These are phyloP conservation scores for Neolecta irregularis DNA, from an alignment of 1,139 yeast species.

Conservation along the genomic window DNA sequence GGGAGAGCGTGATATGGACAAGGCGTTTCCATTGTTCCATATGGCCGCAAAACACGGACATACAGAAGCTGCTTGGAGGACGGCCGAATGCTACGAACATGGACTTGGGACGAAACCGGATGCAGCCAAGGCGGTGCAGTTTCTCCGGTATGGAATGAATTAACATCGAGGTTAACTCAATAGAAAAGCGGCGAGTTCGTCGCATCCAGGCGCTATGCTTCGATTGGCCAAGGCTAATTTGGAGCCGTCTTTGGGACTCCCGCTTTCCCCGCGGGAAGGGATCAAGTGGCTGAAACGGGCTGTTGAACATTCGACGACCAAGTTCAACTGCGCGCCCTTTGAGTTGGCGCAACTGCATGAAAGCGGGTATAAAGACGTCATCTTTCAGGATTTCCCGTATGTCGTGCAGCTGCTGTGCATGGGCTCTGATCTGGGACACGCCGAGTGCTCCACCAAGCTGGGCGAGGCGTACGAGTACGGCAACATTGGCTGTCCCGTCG, in stretches of 20 bases:
- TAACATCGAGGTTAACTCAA: too few relatives aligned
- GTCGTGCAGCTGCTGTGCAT: slow-evolving; percentile 76
- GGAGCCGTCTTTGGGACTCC: slow-evolving; percentile 69
- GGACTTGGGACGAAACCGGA: too few relatives aligned
- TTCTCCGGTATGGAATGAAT: too few relatives aligned
- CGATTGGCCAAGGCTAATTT: slow-evolving; percentile 77
- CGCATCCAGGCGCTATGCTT: slow-evolving; percentile 92
- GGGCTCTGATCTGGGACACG: slow-evolving; percentile 79
- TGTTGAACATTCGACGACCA: slow-evolving; percentile 64
- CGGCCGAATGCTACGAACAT: slow-evolving; percentile 80
- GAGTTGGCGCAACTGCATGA: slow-evolving; percentile 79
- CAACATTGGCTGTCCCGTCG: slow-evolving; percentile 52
- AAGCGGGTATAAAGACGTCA: slow-evolving; percentile 71
- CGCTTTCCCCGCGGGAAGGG: slow-evolving; percentile 55
- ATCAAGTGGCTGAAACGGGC: slow-evolving; percentile 89
- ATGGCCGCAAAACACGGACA: slow-evolving; percentile 90
- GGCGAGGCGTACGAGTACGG: slow-evolving; percentile 83
- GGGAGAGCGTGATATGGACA: slow-evolving; percentile 66
- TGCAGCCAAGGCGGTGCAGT: slow-evolving; percentile 71
- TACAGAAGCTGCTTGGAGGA: slow-evolving; percentile 76
- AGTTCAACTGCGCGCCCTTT: slow-evolving; percentile 83
- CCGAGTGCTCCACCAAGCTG: slow-evolving; percentile 60
- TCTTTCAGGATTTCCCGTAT: slow-evolving; percentile 68
- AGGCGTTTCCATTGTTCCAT: slow-evolving; percentile 63
- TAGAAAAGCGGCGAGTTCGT: slow-evolving; percentile 75